Conservation (phyloP, 768 basidiomycete genomes). For the Gelatoporia subvermispora region DNA sequence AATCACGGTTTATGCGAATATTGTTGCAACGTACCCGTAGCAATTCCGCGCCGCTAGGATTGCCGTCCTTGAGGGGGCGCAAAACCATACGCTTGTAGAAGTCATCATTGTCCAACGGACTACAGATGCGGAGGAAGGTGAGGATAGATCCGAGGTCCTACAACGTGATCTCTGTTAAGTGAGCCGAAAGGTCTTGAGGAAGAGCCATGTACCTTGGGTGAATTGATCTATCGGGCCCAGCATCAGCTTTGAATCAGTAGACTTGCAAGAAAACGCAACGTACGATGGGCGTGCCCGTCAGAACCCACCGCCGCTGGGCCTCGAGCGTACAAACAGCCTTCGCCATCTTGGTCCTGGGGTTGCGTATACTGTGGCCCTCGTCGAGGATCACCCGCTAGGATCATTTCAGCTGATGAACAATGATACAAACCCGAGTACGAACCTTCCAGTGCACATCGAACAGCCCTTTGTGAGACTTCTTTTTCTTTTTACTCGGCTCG, state of each 20-base stretch:
- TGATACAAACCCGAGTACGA: conserved; percentile 27
- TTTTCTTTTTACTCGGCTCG: conserved; percentile 51
- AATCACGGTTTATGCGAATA: no score
- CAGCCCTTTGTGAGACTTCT: conserved; percentile 52
- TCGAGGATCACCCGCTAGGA: conserved; percentile 76
- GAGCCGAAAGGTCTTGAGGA: no score
- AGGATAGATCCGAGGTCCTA: conserved; percentile 86
- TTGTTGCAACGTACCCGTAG: conserved; percentile 62
- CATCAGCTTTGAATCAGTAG: background rate
- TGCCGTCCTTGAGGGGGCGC: conserved; percentile 70
- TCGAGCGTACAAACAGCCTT: conserved; percentile 56
- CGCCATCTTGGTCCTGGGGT: conserved; percentile 82
- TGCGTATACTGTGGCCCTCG: conserved; percentile 86
- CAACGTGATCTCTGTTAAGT: no score
- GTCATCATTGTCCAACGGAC: conserved; percentile 76
- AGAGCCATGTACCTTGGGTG: conserved; percentile 49
- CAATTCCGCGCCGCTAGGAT: conserved; percentile 62
- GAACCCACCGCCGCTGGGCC: conserved; percentile 76
- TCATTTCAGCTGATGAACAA: no score
- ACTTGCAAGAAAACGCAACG: conserved; percentile 25
- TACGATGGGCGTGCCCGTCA: conserved; percentile 88
- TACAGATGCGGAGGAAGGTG: conserved; percentile 81
- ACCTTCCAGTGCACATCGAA: conserved; percentile 84
- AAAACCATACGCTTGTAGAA: conserved; percentile 77
- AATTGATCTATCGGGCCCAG: conserved; percentile 67